These are phyloP conservation scores for Phaffia rhodozyma DNA, from an alignment of 1,284 basidiomycete species.

Conservation along the genomic window DNA sequence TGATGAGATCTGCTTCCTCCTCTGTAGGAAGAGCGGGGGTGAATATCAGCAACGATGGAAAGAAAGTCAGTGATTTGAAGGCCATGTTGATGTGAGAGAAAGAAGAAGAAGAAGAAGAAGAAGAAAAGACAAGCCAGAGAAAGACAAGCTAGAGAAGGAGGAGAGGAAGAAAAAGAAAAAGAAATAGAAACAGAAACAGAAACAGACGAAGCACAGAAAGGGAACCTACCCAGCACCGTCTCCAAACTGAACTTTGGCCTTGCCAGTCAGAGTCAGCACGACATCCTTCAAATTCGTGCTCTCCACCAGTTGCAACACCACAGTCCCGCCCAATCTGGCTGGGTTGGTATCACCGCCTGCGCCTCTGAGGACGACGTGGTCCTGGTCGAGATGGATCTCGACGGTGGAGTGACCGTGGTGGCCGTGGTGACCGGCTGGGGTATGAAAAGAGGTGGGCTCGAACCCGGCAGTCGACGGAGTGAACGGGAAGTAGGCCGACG, in stretches of 20 bases:
- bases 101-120: background rate
- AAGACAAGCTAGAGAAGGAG: constrained; percentile 21
- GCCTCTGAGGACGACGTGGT: constrained; percentile 59
- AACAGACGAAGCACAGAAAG: background rate
- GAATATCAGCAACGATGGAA: constrained; percentile 18
- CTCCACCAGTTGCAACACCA: constrained; percentile 65
- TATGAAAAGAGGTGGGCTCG: background rate
- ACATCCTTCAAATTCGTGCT: constrained; percentile 76
- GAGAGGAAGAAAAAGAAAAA: background rate
- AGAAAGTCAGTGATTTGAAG: constrained; percentile 22
- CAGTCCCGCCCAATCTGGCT: constrained; percentile 49
- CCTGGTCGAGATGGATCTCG: constrained; percentile 61
- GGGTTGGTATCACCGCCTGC: constrained; percentile 73
- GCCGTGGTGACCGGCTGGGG: background rate
- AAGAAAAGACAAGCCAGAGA: constrained; percentile 2
- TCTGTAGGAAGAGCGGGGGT: constrained; percentile 8
- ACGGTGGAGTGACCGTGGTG: constrained; percentile 39
- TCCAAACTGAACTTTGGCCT: constrained; percentile 56
- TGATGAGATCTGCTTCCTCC: constrained; percentile 28
- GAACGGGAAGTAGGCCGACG: background rate
- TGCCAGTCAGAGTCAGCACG: constrained; percentile 67
- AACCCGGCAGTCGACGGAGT: background rate
- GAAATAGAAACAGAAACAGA: constrained; percentile 10
- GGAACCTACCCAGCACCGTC: constrained; percentile 52
- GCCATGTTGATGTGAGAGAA: no score